Evolutionary conservation across 208 protist genomes (phyloP).

Genomic region (Crithidia expoeki): DNA sequence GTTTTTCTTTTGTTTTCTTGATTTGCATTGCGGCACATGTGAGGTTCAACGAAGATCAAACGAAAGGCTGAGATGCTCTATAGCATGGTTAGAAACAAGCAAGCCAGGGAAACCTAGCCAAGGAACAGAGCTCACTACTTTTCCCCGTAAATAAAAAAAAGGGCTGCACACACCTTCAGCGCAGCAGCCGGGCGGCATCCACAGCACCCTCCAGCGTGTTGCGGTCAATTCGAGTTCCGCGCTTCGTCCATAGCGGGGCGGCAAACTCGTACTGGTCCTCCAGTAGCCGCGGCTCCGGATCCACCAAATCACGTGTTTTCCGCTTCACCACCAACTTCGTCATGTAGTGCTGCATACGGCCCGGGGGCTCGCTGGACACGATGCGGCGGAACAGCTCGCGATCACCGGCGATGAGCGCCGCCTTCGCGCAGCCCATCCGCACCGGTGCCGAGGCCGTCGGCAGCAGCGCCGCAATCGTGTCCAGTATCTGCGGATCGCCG

Average conservation of each 20-base stretch:
- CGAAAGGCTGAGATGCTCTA: no score
- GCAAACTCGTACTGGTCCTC: conserved; percentile 92
- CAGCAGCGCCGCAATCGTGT: conserved; percentile 64
- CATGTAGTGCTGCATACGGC: conserved; percentile 91
- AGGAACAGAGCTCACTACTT: no score
- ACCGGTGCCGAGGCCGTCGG: conserved; percentile 67
- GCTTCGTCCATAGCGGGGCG: conserved; percentile 87
- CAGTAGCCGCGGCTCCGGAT: conserved; percentile 79
- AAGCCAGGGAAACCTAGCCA: no score
- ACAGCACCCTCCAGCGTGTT: conserved; percentile 88
- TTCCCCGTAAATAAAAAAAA: no score
- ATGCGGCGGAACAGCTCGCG: conserved; percentile 83
- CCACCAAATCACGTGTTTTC: conserved; percentile 85
- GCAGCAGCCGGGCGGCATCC: conserved; percentile 48
- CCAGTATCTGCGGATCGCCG: conserved; percentile 70
- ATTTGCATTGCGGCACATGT: no score
- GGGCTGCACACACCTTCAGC: no score
- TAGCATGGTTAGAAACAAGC: no score
- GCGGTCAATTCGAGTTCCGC: conserved; percentile 82
- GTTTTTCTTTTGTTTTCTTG: no score
- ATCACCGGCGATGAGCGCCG: conserved; percentile 85
- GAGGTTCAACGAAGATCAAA: no score
- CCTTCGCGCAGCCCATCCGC: conserved; percentile 92
- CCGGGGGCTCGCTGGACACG: conserved; percentile 83
- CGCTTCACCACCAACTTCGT: conserved; percentile 86